Evolutionary conservation across 2,329 filamentous ascomycete species (phyloP).

Genomic region (Apiospora koreana): DNA sequence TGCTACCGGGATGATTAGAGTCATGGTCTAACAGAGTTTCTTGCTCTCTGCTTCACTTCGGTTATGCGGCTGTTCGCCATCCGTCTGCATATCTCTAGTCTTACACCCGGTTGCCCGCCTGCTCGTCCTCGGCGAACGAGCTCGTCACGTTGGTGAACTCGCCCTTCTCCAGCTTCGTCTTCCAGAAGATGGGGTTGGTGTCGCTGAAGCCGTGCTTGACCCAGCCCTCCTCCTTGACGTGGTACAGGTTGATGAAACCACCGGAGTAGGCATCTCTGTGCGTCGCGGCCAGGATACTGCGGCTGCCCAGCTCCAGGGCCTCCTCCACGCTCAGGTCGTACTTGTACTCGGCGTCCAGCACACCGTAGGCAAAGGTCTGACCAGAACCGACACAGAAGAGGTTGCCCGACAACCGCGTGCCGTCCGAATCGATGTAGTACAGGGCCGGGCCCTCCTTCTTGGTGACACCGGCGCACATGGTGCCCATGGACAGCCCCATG

Average conservation of each 20-base stretch:
- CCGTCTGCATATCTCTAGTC: not conserved
- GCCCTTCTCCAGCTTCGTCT: constrained; percentile 97
- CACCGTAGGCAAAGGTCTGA: constrained; percentile 98
- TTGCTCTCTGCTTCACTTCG: constrained; percentile 12
- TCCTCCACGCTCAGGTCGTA: constrained; percentile 88
- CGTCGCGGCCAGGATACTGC: constrained; percentile 93
- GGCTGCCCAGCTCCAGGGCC: constrained; percentile 84
- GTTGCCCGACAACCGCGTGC: constrained; percentile 88
- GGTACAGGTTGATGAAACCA: constrained; percentile 98
- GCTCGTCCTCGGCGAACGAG: constrained; percentile 51
- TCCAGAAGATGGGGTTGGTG: constrained; percentile 99
- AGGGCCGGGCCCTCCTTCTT: constrained; percentile 93
- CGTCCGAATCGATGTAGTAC: constrained; percentile 99
- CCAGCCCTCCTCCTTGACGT: constrained; percentile 99
- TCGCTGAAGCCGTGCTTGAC: constrained; percentile 98
- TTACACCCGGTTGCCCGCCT: constrained; percentile 14
- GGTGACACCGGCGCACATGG: constrained; percentile 97
- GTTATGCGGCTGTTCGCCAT: not conserved
- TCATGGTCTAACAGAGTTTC: constrained; percentile 23
- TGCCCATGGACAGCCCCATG: constrained; percentile 98
- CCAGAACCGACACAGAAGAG: constrained; percentile 97
- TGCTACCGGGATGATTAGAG: constrained; percentile 19
- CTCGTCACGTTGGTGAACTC: constrained; percentile 97
- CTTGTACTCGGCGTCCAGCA: constrained; percentile 91
- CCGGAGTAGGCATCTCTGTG: constrained; percentile 98